Conservation (phyloP, 1,139 yeast genomes). For the Taphrina pruni region DNA sequence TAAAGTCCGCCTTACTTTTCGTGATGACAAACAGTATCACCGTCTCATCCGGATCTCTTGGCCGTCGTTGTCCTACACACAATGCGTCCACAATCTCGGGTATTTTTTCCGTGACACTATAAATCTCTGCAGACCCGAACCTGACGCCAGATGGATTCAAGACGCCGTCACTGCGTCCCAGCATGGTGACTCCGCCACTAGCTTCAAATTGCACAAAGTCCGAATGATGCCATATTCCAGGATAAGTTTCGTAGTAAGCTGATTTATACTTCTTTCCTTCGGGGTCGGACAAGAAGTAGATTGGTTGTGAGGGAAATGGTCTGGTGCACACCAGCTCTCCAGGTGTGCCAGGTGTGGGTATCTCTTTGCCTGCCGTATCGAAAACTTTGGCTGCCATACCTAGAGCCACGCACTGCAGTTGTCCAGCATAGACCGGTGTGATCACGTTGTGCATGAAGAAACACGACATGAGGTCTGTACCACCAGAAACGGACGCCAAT, state of each 20-base stretch:
- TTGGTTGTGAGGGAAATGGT: slow-evolving; percentile 47
- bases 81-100: slow-evolving; percentile 46
- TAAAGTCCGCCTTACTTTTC: slow-evolving; percentile 35
- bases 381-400: slow-evolving; percentile 47
- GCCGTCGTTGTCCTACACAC: slow-evolving; percentile 47
- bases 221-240: slow-evolving; percentile 47
- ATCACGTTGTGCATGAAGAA: slow-evolving; percentile 46
- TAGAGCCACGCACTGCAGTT: slow-evolving; percentile 46
- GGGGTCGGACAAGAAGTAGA: slow-evolving; percentile 46
- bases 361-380: slow-evolving; percentile 44
- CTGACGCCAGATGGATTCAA: slow-evolving; percentile 47
- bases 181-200: slow-evolving; percentile 46
- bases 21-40: slow-evolving; percentile 46
- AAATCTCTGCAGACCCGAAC: slow-evolving; percentile 47
- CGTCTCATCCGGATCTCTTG: slow-evolving; percentile 45
- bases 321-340: slow-evolving; percentile 47
- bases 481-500: slow-evolving; percentile 47
- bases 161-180: slow-evolving; percentile 48
- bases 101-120: slow-evolving; percentile 45
- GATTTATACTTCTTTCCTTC: slow-evolving; percentile 43
- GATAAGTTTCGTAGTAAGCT: slow-evolving; percentile 46
- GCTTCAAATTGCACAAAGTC: slow-evolving; percentile 46
- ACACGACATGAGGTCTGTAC: slow-evolving; percentile 47
- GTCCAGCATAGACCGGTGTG: slow-evolving; percentile 46
- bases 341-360: slow-evolving; percentile 42